Base-by-base conservation (phyloP, 768 basidiomycete species). In the Suillus subaureus region DNA sequence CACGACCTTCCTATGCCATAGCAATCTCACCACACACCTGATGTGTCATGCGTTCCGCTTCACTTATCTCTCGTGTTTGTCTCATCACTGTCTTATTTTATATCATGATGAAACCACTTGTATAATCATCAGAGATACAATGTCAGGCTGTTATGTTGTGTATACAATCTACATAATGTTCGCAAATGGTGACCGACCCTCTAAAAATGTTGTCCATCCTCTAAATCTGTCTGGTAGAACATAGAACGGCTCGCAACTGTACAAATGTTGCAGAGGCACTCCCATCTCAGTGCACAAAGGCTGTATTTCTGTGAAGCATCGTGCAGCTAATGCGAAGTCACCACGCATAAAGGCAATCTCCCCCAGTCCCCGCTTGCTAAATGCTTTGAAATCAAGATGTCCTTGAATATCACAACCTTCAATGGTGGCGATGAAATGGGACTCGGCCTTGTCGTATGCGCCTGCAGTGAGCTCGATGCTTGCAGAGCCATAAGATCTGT, bases 281-380 rank as follows among this genome's bases (percentile, higher is more conserved):
- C 49, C 49, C 49, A 51, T 51, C 15, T 51, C 49, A 26, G 15
- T 6, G 15, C 49, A 51, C 23, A 52, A 52, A 52, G 51, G 3
- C 51, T 8, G 26, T 7, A 16, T 8, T 16, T 51, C 49, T 8
- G 31, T 8, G 28, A 62, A 62, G 16, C 5, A n/a, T 11, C 21
- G 21, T 51, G 18, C n/a, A 0, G 61, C 61, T 31, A 26, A 45
- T 13, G 4, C 31, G 5, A 28, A 31, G 31, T 62, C 61, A 13
- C 45, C 47, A 16, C n/a, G 21, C 47, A 52, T 12, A 26, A 62
- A 62, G 33, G 45, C 31, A 9, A 62, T 12, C 23, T 62, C 61
- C 0, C 61, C 61, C 4, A 62, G 6, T 23, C 45, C 45, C 11
- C 45, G 61, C 1, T 51, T 16, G 61, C 15, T 31, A n/a, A 8